Percentiles rank a stretch among this genome's conserved stretches.
These are phyloP conservation scores for Trichoderma breve DNA, from an alignment of 2,329 filamentous ascomycete species.

Conservation along the genomic window DNA sequence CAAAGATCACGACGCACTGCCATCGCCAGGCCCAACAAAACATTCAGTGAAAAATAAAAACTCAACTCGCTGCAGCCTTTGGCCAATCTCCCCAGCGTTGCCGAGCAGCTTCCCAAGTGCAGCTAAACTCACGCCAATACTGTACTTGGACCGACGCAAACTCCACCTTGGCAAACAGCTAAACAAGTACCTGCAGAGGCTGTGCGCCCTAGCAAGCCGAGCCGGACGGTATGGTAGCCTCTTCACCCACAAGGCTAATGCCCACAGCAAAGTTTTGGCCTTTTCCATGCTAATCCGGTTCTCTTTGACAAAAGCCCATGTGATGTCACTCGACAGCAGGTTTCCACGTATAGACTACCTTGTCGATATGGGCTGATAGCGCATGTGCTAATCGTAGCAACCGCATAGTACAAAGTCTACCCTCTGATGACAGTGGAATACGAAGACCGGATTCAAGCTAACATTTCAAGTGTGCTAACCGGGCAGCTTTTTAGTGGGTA, in stretches of 20 bases:
- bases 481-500: neutral
- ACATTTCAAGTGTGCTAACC: neutral
- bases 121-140: neutral
- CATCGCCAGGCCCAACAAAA: neutral
- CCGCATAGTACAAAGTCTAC: neutral
- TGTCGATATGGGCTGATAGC: neutral
- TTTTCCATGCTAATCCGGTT: neutral
- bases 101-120: neutral
- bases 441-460: neutral
- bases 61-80: neutral
- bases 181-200: constrained; percentile 6
- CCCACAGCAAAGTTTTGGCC: neutral
- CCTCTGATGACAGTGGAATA: neutral
- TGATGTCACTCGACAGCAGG: neutral
- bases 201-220: constrained; percentile 11
- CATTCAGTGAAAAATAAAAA: neutral
- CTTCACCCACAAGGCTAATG: neutral
- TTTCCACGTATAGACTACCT: neutral
- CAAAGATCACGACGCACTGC: neutral
- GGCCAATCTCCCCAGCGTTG: neutral
- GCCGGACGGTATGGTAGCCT: neutral
- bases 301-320: neutral
- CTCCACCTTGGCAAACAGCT: neutral
- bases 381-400: neutral
- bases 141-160: neutral